Evolutionary conservation across 768 basidiomycete species (phyloP), one percentile per base, ranked within the genome.

Genomic region (Rossbeevera mucosa): DNA sequence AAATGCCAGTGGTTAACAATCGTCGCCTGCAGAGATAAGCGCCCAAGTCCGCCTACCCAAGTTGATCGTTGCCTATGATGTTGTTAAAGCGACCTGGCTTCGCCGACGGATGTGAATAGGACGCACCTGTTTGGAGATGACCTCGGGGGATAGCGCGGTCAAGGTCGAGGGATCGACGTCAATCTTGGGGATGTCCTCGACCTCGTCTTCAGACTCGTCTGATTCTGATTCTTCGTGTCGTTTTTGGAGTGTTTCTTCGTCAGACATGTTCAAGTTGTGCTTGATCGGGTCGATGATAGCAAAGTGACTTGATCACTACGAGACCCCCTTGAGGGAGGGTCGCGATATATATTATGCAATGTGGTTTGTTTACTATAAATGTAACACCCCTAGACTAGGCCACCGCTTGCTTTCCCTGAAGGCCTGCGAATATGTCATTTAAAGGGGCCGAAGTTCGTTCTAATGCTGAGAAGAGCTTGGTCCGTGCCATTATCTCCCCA

Each of bases 111-210:
- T 5, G 11, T 18, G 29, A 25, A 3, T 2, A 18, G n/a, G 20
- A 57, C 85, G 62, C 60, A 90, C 91, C 76, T 92, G 90, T 79
- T 91, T 92, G 58, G 89, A 88, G 65, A 92, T 92, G 60, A 93
- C 90, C 65, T 92, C 83, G 28, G 91, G 91, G 14, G 89, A 91
- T 44, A 96, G 77, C 51, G 94, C 90, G 16, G 91, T 91, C 64
- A 96, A 76, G 64, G 81, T 89, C 33, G 88, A 78, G 14, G 79
- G 73, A 75, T 95, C 94, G 63, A 96, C 71, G 28, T 95, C 81
- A 59, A 94, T 72, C 54, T 79, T 75, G 24, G 83, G 83, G 63
- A 87, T 57, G 26, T 70, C 67, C 46, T 85, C 83, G 18, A 75
- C 65, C 9, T 66, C 72, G 40, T 77, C 78, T 29, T 80, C 81